Percentiles rank a stretch among this genome's conserved stretches.
Evolutionary conservation across 352 stramenopile genomes (phyloP).

Genomic region (Phytopythium chamaehyphon): DNA sequence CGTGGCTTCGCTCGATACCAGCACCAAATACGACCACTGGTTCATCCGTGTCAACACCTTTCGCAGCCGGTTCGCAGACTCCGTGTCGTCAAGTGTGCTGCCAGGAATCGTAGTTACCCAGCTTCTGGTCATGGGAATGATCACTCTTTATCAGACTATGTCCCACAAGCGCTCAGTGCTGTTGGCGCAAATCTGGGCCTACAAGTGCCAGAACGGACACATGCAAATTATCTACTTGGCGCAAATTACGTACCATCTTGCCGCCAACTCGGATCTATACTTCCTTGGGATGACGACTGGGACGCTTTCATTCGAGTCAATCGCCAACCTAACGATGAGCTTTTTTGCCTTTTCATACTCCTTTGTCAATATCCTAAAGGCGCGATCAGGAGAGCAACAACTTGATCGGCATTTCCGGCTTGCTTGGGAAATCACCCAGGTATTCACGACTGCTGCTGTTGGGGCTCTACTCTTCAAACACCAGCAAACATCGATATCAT

Average conservation of each 20-base stretch:
- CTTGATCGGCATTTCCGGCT: no score
- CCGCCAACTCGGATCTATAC: not conserved
- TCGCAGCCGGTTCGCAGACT: conserved; percentile 6
- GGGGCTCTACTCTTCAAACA: no score
- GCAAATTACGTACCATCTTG: no score
- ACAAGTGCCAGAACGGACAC: conserved; percentile 8
- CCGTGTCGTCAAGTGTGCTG: conserved; percentile 2
- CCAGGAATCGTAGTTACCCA: conserved; percentile 8
- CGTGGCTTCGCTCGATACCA: not conserved
- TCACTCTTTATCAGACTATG: conserved; percentile 10
- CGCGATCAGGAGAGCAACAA: no score
- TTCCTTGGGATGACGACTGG: conserved; percentile 17
- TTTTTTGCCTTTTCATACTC: conserved; percentile 29
- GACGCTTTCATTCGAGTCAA: conserved; percentile 23
- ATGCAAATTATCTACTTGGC: conserved; percentile 2
- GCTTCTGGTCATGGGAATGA: conserved; percentile 9
- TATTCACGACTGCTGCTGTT: no score
- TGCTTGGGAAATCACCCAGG: no score
- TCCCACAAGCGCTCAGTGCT: conserved; percentile 10
- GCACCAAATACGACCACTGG: not conserved
- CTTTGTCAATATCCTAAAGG: conserved; percentile 33
- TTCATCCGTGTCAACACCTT: not conserved
- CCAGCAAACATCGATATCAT: conserved; percentile 4
- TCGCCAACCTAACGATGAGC: conserved; percentile 29
- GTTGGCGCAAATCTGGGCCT: conserved; percentile 7